Evolutionary conservation across 768 basidiomycete species (phyloP), one percentile per base, ranked within the genome.

Genomic region (Pleurotus salmoneostramineus): DNA sequence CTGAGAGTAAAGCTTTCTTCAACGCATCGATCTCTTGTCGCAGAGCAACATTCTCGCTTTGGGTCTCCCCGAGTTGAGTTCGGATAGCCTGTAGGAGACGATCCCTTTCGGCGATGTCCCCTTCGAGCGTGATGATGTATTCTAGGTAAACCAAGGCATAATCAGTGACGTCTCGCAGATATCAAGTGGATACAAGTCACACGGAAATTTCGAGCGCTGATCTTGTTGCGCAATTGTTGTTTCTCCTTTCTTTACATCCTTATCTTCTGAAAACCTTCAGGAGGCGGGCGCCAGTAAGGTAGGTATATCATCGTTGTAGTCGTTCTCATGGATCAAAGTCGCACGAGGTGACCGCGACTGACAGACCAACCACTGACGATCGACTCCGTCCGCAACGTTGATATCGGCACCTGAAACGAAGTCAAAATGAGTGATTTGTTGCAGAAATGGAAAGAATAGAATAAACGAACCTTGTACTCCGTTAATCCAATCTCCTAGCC

Each of bases 141-240:
- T 98, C 93, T 94, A 55, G 21, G 21, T 27, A 27, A 27, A 27
- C 21, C 21, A 27, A 27, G 21, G 21, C 21, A 27, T 27, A 27
- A 27, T 27, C 21, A 27, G 21, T 27, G 21, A 27, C 21, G 21
- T 27, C 21, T 27, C 21, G 21, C 21, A 27, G 21, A 27, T 27
- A 27, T 27, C 21, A 27, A 27, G 21, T 27, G 21, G 21, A 27
- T 27, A 27, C 21, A 27, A 27, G 21, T 27, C 21, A 94, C 91
- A n/a, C 96, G 81, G 74, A 98, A 98, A 69, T 96, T 97, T 56
- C 95, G 77, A 0, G 96, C 96, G 62, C 87, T 89, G 64, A 98
- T 94, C 85, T 99, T 99, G 77, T 99, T 99, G 52, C 96, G 72
- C 44, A 98, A 76, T 71, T 98, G 96, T 6, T 97, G 76, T 73